A percentile compares a stretch with the other conserved stretches of the same genome.
Conservation (phyloP, 345 rosid species). For the Salix dunnii region DNA sequence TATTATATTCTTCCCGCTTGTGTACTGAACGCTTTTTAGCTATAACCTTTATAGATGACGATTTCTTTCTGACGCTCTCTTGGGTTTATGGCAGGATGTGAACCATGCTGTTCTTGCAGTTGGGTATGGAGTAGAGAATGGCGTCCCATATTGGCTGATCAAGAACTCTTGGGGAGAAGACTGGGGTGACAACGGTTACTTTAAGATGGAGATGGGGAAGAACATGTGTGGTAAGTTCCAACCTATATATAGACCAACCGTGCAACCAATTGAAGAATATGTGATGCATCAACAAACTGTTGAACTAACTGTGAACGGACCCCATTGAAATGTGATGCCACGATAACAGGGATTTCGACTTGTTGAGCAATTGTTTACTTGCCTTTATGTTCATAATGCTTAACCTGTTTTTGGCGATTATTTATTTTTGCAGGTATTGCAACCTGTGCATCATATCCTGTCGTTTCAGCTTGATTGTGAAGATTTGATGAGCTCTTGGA, state of each 20-base stretch:
- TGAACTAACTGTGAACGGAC: too few relatives aligned
- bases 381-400: not conserved
- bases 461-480: conserved; percentile 40
- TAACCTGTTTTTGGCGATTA: conserved; percentile 5
- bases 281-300: too few relatives aligned
- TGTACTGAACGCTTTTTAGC: too few relatives aligned
- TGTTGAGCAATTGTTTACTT: not conserved
- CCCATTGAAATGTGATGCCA: not conserved
- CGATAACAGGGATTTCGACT: not conserved
- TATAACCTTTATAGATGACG: not conserved
- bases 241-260: not conserved
- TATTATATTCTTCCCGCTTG: too few relatives aligned
- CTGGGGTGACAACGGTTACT: conserved; percentile 87
- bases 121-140: conserved; percentile 84
- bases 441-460: conserved; percentile 87
- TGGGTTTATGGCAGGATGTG: conserved; percentile 62
- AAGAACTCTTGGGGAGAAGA: conserved; percentile 87
- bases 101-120: conserved; percentile 96
- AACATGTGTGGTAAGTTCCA: conserved; percentile 90
- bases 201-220: conserved; percentile 92
- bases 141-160: conserved; percentile 79
- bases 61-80: not conserved
- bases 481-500: not conserved
- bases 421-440: conserved; percentile 60
- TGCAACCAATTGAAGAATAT: not conserved